Conservation (phyloP, 257 asterid species). For the Galeopsis tetrahit region DNA sequence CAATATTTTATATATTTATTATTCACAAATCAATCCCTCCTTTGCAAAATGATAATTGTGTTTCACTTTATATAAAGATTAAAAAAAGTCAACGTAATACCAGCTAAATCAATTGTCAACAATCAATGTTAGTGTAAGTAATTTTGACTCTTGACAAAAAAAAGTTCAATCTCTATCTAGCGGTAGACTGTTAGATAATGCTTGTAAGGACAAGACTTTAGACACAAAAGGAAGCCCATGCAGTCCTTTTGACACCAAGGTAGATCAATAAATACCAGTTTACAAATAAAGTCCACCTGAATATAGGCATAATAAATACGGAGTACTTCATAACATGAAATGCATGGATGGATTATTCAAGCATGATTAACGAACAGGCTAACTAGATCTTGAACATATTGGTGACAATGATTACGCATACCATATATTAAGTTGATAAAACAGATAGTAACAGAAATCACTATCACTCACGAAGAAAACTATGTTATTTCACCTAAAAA, state of each 20-base stretch:
- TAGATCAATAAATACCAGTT: too few relatives aligned
- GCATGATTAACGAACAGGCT: too few relatives aligned
- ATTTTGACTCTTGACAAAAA: not conserved
- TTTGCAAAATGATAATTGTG: not conserved
- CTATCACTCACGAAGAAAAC: constrained; percentile 1
- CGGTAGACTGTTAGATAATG: not conserved
- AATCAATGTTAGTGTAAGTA: not conserved
- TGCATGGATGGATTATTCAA: too few relatives aligned
- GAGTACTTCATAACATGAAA: too few relatives aligned
- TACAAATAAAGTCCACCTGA: too few relatives aligned
- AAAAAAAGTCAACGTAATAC: not conserved
- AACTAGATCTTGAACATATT: too few relatives aligned
- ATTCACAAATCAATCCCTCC: not conserved
- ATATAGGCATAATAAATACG: too few relatives aligned
- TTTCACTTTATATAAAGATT: constrained; percentile 12
- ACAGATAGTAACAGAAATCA: constrained; percentile 15
- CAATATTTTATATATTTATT: not conserved
- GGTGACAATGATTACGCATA: too few relatives aligned
- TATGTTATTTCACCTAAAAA: not conserved
- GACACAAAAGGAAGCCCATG: not conserved
- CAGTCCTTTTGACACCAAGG: constrained; percentile 15
- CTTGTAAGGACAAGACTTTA: constrained; percentile 1
- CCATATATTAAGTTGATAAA: constrained; percentile 5
- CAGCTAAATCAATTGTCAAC: constrained; percentile 21
- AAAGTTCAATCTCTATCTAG: not conserved